A percentile compares a stretch with the other conserved stretches of the same genome.
phyloP scores from a whole-genome alignment of 2,329 filamentous ascomycete genomes.

The Colletotrichum kahawae region DNA sequence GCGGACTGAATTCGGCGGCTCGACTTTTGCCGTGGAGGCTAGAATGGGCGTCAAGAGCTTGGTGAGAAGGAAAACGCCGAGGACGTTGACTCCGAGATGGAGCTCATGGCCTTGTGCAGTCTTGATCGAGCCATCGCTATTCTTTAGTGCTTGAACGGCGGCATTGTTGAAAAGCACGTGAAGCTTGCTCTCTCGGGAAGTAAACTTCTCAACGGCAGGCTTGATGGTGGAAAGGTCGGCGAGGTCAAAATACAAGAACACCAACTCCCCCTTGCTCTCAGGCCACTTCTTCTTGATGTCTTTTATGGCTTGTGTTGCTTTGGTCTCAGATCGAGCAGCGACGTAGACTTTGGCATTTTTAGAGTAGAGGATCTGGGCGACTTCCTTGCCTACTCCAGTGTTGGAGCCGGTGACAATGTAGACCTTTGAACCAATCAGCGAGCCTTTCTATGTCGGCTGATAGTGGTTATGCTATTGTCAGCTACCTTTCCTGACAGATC shows the following conservation, averaged over 20 bases:
- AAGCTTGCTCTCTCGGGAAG: slow-evolving; percentile 31
- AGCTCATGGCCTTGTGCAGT: slow-evolving; percentile 46
- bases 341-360: slow-evolving; percentile 60
- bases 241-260: slow-evolving; percentile 50
- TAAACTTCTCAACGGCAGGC: slow-evolving; percentile 31
- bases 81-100: slow-evolving; percentile 43
- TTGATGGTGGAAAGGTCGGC: slow-evolving; percentile 38
- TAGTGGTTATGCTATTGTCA: rapidly evolving
- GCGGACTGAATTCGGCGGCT: slow-evolving; percentile 31
- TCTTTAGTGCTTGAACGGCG: not conserved
- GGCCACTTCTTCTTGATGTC: slow-evolving; percentile 40
- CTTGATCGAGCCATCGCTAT: slow-evolving; percentile 31
- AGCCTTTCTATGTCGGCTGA: rapidly evolving
- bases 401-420: slow-evolving; percentile 53
- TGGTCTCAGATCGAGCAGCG: slow-evolving; percentile 50
- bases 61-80: slow-evolving; percentile 42
- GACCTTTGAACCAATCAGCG: slow-evolving; percentile 33
- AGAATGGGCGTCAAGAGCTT: slow-evolving; percentile 40
- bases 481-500: not conserved
- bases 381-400: slow-evolving; percentile 52
- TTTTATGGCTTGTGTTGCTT: slow-evolving; percentile 48
- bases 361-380: slow-evolving; percentile 56
- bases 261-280: slow-evolving; percentile 40
- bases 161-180: slow-evolving; percentile 50
- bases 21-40: slow-evolving; percentile 30